Evolutionary conservation across 1,284 basidiomycete genomes (phyloP).

Genomic region (Hortiboletus rubellus): DNA sequence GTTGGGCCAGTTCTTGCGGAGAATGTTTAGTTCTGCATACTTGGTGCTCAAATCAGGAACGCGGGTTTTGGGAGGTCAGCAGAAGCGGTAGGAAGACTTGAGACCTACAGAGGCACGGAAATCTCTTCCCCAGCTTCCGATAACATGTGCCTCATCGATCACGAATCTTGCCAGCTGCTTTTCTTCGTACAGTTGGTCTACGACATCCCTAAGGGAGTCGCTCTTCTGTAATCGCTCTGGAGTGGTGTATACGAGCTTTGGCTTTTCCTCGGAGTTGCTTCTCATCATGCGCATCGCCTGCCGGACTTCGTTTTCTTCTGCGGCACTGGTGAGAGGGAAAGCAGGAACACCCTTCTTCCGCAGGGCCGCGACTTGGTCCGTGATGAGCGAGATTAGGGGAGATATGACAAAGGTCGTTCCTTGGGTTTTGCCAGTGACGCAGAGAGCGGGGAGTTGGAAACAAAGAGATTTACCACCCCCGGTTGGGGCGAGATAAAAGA

Average conservation of each 20-base stretch:
- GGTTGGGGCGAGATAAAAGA: slow-evolving; percentile 96
- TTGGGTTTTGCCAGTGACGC: slow-evolving; percentile 65
- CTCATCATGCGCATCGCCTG: slow-evolving; percentile 43
- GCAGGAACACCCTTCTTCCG: slow-evolving; percentile 64
- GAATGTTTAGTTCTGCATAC: slow-evolving; percentile 67
- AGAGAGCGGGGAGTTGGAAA: slow-evolving; percentile 86
- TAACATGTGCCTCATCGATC: slow-evolving; percentile 95
- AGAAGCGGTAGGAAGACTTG: not conserved
- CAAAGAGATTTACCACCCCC: slow-evolving; percentile 94
- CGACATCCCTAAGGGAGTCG: slow-evolving; percentile 51
- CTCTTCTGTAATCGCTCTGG: slow-evolving; percentile 85
- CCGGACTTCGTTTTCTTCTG: slow-evolving; percentile 50
- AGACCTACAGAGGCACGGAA: slow-evolving; percentile 73
- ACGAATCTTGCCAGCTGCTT: slow-evolving; percentile 84
- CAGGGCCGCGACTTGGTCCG: slow-evolving; percentile 85
- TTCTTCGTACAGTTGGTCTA: slow-evolving; percentile 57
- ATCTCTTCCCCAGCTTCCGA: slow-evolving; percentile 83
- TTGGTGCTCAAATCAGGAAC: slow-evolving; percentile 31
- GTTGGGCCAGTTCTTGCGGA: slow-evolving; percentile 73
- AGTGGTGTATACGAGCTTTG: slow-evolving; percentile 84
- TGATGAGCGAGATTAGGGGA: slow-evolving; percentile 88
- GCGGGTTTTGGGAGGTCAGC: not conserved
- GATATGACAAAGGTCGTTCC: slow-evolving; percentile 93
- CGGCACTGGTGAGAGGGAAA: slow-evolving; percentile 57
- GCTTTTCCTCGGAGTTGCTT: slow-evolving; percentile 44